Base-by-base conservation (phyloP, 1,284 basidiomycete species). In the Sphagnurus paluster region DNA sequence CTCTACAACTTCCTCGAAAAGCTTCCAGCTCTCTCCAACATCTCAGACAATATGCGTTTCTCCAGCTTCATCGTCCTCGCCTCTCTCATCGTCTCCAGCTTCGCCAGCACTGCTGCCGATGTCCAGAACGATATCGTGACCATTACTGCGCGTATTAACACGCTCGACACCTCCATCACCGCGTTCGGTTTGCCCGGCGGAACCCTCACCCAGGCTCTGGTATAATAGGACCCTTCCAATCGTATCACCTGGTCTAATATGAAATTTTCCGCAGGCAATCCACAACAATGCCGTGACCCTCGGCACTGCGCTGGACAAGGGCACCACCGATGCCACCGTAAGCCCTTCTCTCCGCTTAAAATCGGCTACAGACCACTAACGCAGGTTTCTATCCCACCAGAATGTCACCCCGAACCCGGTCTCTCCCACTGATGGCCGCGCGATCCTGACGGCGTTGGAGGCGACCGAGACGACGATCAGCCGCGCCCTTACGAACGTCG, bases 161-260 rank as follows among this genome's bases (percentile, higher is more conserved):
- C 55, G 5, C 64, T 70, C 17, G 56, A 69, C 53, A 56, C 33
- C 24, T 44, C 56, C 9, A 63, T 71, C 44, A 54, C 49, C 9
- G 57, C 59, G 2, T 67, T 64, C 64, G 62, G 66, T 1, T 17
- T 30, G 25, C 50, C 58, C 20, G 66, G 64, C 13, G 66, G 66
- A 33, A 55, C 55, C 16, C 51, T 67, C 3, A 20, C 53, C 7
- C 30, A 33, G 29, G 68, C 64, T 40, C 50, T 70, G 39, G 66
- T 68, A 42, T 5, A 4, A 57, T 45, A 9, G 3, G 1, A 13
- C 5, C 3, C 16, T 30, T 21, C 26, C 11, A 38, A 13, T 5
- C 16, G 36, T 13, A 5, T 5, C 17, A 28, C 16, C 33, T 5
- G 14, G 21, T 36, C 6, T 17, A 34, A 8, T 6, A 3, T 17